phyloP scores from a whole-genome alignment of 805 yeast species.

The Wickerhamiella shivajii region DNA sequence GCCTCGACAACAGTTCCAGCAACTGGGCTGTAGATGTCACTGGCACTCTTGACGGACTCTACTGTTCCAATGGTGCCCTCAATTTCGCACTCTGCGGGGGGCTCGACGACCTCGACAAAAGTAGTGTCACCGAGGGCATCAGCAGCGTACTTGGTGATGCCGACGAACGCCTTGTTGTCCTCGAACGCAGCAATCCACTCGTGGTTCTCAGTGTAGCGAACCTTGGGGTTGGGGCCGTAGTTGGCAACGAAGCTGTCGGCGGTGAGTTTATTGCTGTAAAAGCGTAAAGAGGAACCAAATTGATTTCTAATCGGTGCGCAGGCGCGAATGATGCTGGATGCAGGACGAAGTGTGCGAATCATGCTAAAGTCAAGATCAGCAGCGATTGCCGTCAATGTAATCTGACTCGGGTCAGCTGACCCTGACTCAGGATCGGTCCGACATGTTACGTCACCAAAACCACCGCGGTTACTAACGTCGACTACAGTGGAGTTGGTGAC shows the following conservation, averaged over 20 bases:
- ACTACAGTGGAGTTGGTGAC: no score
- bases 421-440: no score
- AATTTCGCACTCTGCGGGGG: conserved; percentile 40
- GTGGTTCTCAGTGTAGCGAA: conserved; percentile 67
- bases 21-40: conserved; percentile 84
- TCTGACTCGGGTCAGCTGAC: no score
- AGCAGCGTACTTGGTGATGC: conserved; percentile 88
- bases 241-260: conserved; percentile 19
- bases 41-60: conserved; percentile 87
- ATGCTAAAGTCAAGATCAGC: no score
- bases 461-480: no score
- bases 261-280: conserved; percentile 21
- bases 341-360: no score
- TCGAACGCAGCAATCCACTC: conserved; percentile 86
- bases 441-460: no score
- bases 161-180: conserved; percentile 69
- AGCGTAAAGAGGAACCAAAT: conserved; percentile 14
- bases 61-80: conserved; percentile 88
- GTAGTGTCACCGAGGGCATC: conserved; percentile 97
- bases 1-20: conserved; percentile 60
- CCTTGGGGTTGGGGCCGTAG: conserved; percentile 20
- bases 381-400: no score
- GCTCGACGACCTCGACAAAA: conserved; percentile 76
- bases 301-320: no score
- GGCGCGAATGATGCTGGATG: no score